Evolutionary conservation across 176 grass and related monocot species (phyloP).

Genomic region (Areca catechu): DNA sequence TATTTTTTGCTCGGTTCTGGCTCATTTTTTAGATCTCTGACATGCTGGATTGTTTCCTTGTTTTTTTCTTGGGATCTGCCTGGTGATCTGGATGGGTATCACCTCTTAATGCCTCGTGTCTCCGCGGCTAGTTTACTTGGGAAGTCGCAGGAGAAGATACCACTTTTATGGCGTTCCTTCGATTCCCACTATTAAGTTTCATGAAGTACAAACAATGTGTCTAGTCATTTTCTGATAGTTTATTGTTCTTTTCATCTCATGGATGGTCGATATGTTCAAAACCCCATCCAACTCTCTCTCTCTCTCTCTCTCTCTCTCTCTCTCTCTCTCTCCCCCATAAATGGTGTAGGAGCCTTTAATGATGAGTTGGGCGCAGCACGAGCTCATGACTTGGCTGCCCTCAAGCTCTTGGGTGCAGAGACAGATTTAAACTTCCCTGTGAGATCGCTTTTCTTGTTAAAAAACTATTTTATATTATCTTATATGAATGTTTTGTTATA

Average conservation of each 20-base stretch:
- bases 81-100: constrained; percentile 40
- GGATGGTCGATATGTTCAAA: no score
- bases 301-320: not conserved
- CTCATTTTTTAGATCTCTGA: constrained; percentile 40
- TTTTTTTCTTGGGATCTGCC: constrained; percentile 18
- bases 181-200: no score
- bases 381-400: constrained; percentile 76
- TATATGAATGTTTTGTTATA: not conserved
- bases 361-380: constrained; percentile 69
- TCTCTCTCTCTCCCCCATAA: not conserved
- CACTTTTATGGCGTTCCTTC: not conserved
- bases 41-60: constrained; percentile 29
- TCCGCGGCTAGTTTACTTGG: constrained; percentile 41
- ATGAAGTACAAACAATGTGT: no score
- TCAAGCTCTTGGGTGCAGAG: constrained; percentile 80
- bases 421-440: constrained; percentile 70
- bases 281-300: no score
- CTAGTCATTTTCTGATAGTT: no score
- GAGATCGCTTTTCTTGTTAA: not conserved
- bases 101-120: constrained; percentile 32
- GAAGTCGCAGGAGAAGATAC: constrained; percentile 29
- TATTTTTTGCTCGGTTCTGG: not conserved
- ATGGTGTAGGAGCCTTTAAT: constrained; percentile 73
- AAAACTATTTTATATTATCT: no score
- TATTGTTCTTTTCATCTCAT: no score